Conservation (phyloP, 2,329 filamentous ascomycete genomes). For the Cordyceps pruinosa region DNA sequence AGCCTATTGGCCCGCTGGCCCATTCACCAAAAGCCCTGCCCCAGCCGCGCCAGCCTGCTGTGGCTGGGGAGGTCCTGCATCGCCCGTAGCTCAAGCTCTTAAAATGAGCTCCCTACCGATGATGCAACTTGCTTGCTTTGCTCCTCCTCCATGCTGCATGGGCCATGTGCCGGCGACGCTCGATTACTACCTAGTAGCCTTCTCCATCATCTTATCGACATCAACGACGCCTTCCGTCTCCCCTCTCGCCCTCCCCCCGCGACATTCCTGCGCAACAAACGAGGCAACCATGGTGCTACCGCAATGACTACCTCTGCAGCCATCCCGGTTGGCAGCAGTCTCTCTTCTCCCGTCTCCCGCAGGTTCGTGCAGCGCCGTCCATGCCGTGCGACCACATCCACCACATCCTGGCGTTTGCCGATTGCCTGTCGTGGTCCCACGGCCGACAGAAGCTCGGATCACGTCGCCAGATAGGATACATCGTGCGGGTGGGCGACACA, state of each 20-base stretch:
- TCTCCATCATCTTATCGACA: neutral
- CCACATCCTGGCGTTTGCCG: neutral
- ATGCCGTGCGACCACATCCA: neutral
- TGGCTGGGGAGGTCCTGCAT: neutral
- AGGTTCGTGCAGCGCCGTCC: neutral
- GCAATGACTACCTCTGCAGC: neutral
- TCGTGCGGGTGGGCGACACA: neutral
- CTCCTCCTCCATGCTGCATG: neutral
- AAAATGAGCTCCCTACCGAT: neutral
- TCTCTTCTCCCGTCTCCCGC: neutral
- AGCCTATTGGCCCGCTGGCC: neutral
- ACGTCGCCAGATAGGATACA: neutral
- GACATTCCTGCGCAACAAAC: neutral
- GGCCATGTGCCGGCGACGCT: too few species aligned
- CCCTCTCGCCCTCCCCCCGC: neutral
- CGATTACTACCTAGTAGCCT: too few species aligned
- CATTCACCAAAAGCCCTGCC: neutral
- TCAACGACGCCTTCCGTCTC: neutral
- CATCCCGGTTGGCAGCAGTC: neutral
- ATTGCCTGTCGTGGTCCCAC: neutral
- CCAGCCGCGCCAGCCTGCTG: neutral
- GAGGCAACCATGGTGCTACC: neutral
- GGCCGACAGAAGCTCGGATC: constrained; percentile 1
- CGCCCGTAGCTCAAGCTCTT: neutral
- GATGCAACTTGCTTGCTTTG: neutral